These are phyloP conservation scores for Euphorbia tirucalli DNA, from an alignment of 345 rosid species.

Conservation along the genomic window DNA sequence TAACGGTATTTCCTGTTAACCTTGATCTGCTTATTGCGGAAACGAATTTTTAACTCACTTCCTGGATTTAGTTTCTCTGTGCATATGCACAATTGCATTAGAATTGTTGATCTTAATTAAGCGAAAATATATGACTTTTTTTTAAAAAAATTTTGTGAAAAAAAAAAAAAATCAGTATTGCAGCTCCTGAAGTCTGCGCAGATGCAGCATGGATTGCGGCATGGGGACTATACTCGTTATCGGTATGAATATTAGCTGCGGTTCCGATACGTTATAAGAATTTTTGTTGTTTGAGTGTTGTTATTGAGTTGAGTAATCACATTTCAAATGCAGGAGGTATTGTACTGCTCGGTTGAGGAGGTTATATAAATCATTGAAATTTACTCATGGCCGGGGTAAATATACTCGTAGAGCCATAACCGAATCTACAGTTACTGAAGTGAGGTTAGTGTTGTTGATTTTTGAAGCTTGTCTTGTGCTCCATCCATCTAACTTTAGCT, in stretches of 20 bases:
- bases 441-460: conserved; percentile 49
- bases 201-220: conserved; percentile 98
- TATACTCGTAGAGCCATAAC: conserved; percentile 61
- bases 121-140: conserved; percentile 1
- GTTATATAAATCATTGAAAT: conserved; percentile 84
- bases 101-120: not conserved
- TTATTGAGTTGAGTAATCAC: conserved; percentile 11
- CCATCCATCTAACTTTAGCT: not conserved
- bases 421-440: conserved; percentile 91
- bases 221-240: conserved; percentile 88
- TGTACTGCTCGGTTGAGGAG: conserved; percentile 96
- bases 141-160: too few relatives aligned
- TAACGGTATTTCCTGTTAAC: conserved; percentile 43
- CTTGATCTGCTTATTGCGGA: not conserved
- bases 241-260: conserved; percentile 37
- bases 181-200: conserved; percentile 88
- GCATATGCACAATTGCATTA: not conserved
- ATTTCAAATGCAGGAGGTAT: conserved; percentile 64
- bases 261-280: not conserved
- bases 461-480: not conserved
- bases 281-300: not conserved
- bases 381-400: conserved; percentile 94
- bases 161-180: conserved; percentile 51
- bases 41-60: not conserved
- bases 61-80: not conserved